A percentile compares a stretch with the other conserved stretches of the same genome.
Conservation (phyloP, 306 rosid genomes). For the Rosa lucieae region DNA sequence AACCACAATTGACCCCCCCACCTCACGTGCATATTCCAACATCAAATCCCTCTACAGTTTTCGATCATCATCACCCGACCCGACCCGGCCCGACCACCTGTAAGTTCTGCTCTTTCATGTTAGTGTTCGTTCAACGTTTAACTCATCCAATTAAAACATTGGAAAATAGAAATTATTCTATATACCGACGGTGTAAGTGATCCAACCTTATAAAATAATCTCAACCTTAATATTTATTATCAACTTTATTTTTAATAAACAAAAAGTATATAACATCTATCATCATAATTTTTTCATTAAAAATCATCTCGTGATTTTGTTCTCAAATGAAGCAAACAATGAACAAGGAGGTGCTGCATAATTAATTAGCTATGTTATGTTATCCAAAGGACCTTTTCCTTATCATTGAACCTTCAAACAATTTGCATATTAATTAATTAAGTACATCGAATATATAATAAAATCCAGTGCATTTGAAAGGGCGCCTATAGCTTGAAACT, state of each 20-base stretch:
- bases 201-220: too few species aligned
- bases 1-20: constrained; percentile 43
- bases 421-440: background rate
- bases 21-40: constrained; percentile 50
- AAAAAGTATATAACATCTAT: too few species aligned
- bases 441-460: background rate
- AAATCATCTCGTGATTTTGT: too few species aligned
- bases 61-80: background rate
- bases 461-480: background rate
- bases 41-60: background rate
- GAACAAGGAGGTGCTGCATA: background rate
- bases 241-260: too few species aligned
- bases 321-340: background rate
- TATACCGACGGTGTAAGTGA: too few species aligned
- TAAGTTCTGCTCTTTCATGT: too few species aligned
- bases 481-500: background rate
- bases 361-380: background rate
- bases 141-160: background rate
- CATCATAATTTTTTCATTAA: too few species aligned
- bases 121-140: background rate
- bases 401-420: background rate
- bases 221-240: too few species aligned
- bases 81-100: background rate
- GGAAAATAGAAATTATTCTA: too few species aligned
- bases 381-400: background rate